Conservation (phyloP, 495 filamentous ascomycete genomes). For the Penicillium parvum region DNA sequence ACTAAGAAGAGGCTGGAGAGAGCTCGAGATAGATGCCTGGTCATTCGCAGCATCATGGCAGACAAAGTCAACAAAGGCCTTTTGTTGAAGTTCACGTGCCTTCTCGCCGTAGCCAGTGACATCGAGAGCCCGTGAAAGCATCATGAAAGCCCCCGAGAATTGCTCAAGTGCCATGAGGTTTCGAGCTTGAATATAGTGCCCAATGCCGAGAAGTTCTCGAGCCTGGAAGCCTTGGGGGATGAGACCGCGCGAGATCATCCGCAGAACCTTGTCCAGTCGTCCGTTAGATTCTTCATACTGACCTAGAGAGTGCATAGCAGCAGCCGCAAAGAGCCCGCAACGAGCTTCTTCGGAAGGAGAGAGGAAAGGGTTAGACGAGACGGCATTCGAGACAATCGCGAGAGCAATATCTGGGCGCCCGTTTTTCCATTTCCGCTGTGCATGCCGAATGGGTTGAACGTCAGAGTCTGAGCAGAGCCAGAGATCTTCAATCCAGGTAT, state of each 20-base stretch:
- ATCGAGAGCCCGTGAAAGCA: constrained; percentile 8
- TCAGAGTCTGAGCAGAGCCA: constrained; percentile 13
- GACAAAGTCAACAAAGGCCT: constrained; percentile 8
- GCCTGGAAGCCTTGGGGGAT: not conserved
- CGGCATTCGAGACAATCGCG: not conserved
- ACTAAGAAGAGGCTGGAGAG: constrained; percentile 9
- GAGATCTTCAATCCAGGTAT: constrained; percentile 14
- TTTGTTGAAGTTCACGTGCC: constrained; percentile 11
- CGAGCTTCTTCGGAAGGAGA: constrained; percentile 7
- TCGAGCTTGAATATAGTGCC: constrained; percentile 14
- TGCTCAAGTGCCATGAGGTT: constrained; percentile 12
- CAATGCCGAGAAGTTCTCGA: constrained; percentile 8
- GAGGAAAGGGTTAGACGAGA: constrained; percentile 5
- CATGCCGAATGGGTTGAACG: not conserved
- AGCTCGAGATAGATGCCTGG: not conserved
- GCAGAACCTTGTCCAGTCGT: constrained; percentile 3
- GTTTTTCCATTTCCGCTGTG: constrained; percentile 15
- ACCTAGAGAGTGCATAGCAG: constrained; percentile 4
- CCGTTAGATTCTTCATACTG: constrained; percentile 9
- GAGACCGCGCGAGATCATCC: not conserved
- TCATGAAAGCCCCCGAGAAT: constrained; percentile 14
- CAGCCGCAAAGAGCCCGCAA: constrained; percentile 15
- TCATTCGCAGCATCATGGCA: constrained; percentile 1
- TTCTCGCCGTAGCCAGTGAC: constrained; percentile 15
- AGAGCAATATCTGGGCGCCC: constrained; percentile 8